Evolutionary conservation across 768 basidiomycete genomes (phyloP).

Genomic region (Hydnomerulius pinastri): DNA sequence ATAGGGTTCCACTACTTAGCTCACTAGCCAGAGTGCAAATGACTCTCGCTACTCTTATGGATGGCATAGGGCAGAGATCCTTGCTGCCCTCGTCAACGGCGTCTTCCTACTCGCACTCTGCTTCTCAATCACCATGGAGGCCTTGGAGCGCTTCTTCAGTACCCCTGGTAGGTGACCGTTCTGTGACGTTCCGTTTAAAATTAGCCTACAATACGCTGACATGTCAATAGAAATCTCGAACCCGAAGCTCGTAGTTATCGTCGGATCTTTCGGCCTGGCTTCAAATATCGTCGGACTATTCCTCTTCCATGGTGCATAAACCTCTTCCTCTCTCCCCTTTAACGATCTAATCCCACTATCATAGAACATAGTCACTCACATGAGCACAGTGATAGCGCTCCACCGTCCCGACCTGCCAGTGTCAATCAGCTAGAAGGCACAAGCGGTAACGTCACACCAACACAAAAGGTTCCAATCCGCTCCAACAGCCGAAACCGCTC

Average conservation of each 20-base stretch:
- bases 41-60: conserved; percentile 92
- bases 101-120: conserved; percentile 96
- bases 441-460: conserved; percentile 30
- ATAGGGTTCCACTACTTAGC: conserved; percentile 40
- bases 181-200: neutral
- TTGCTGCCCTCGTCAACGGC: conserved; percentile 94
- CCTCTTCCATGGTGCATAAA: conserved; percentile 83
- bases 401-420: conserved; percentile 43
- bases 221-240: conserved; percentile 74
- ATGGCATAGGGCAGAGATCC: conserved; percentile 98
- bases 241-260: conserved; percentile 84
- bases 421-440: conserved; percentile 20
- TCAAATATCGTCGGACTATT: conserved; percentile 94
- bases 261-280: conserved; percentile 84
- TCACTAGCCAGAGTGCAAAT: conserved; percentile 57
- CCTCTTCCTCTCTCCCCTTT: conserved; percentile 5
- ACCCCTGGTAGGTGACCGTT: conserved; percentile 59
- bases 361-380: conserved; percentile 72
- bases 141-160: conserved; percentile 85
- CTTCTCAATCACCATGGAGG: conserved; percentile 93
- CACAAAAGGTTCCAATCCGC: conserved; percentile 27
- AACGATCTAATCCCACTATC: conserved; percentile 10
- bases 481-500: conserved; percentile 33
- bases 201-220: conserved; percentile 1
- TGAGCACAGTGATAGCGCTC: conserved; percentile 39